Percentiles rank a stretch among this genome's conserved stretches.
Conservation (phyloP, 1,139 yeast genomes). For the Suhomyces anneliseae region DNA sequence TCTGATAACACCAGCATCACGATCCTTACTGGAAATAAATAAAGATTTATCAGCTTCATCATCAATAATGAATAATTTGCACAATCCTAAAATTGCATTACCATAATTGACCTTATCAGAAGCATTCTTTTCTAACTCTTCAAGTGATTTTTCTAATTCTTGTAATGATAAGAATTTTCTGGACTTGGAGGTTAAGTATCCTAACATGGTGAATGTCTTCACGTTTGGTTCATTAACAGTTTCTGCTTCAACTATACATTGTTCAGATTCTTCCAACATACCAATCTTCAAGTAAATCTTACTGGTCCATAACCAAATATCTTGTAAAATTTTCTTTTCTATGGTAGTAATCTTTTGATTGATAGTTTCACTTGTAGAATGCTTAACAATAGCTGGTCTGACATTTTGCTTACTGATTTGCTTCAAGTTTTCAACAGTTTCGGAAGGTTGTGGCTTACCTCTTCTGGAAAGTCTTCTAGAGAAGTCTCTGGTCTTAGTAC, state of each 20-base stretch:
- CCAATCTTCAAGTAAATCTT: slow-evolving; percentile 62
- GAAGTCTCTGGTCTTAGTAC: slow-evolving; percentile 3
- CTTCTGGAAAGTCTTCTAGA: slow-evolving; percentile 7
- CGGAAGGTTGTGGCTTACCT: neutral
- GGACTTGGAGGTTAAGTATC: slow-evolving; percentile 45
- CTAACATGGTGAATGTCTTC: slow-evolving; percentile 55
- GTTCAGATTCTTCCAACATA: slow-evolving; percentile 61
- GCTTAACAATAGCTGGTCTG: neutral
- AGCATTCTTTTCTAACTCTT: slow-evolving; percentile 26
- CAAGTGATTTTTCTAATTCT: slow-evolving; percentile 70
- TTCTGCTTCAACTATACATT: slow-evolving; percentile 74
- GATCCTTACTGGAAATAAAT: slow-evolving; percentile 51
- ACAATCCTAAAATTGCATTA: slow-evolving; percentile 65
- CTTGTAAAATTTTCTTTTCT: slow-evolving; percentile 46
- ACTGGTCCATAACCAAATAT: slow-evolving; percentile 75
- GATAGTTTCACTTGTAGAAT: slow-evolving; percentile 1
- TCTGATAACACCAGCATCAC: slow-evolving; percentile 64
- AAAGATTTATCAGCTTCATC: slow-evolving; percentile 35
- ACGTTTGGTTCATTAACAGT: slow-evolving; percentile 49
- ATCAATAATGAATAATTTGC: slow-evolving; percentile 53
- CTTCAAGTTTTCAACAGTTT: slow-evolving; percentile 4
- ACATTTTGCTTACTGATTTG: neutral
- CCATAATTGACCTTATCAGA: slow-evolving; percentile 44
- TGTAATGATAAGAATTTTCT: slow-evolving; percentile 54
- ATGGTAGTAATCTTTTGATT: neutral